Evolutionary conservation across 2,329 filamentous ascomycete genomes (phyloP).

Genomic region (Phialocephala subalpina): DNA sequence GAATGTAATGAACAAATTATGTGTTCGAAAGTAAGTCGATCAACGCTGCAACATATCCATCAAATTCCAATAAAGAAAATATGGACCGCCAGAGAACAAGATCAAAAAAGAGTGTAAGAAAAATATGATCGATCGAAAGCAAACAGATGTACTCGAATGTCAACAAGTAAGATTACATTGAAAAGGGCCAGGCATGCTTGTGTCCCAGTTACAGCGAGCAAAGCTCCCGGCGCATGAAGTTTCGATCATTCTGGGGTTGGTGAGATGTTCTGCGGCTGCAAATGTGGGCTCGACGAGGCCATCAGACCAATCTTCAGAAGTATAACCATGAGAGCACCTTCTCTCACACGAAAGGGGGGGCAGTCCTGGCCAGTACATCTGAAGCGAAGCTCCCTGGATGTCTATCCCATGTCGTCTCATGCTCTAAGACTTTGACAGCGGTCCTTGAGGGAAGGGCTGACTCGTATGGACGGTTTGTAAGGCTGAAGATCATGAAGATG

Average conservation of each 20-base stretch:
- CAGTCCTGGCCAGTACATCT: not conserved
- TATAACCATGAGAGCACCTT: not conserved
- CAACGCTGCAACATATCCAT: conserved; percentile 15
- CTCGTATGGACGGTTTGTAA: conserved; percentile 4
- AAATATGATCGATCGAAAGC: not conserved
- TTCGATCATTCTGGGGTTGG: conserved; percentile 5
- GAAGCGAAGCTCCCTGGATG: not conserved
- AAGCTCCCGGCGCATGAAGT: conserved; percentile 17
- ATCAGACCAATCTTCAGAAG: not conserved
- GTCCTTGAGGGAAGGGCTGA: not conserved
- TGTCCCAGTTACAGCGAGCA: conserved; percentile 13
- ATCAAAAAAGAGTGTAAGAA: conserved; percentile 12
- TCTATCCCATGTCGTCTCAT: not conserved
- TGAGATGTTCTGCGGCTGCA: conserved; percentile 2
- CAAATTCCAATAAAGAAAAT: not conserved
- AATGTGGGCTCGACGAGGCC: conserved; percentile 4
- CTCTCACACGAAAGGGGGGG: not conserved
- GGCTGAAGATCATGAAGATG: not conserved
- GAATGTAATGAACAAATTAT: conserved; percentile 6
- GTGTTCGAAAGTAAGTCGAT: conserved; percentile 17
- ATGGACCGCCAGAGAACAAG: conserved; percentile 8
- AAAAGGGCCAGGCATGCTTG: not conserved
- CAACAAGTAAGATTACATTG: not conserved
- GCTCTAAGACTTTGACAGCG: not conserved
- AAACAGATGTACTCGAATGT: not conserved